Conservation (phyloP, 163 green algal species). For the Prototheca wickerhamii region DNA sequence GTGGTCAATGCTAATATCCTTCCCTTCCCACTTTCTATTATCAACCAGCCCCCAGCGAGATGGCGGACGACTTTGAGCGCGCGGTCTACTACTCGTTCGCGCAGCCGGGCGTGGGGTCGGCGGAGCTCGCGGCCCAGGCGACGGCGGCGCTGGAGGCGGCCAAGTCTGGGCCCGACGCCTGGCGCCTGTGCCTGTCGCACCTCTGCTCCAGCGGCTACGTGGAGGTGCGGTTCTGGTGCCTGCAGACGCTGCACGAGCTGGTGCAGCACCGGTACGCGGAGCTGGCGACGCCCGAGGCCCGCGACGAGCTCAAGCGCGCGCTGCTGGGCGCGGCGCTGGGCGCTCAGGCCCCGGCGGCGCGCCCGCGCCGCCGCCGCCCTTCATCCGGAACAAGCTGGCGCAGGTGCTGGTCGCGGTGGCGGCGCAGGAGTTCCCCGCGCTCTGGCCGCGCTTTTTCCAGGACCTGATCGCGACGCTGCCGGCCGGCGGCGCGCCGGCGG, state of each 20-base stretch:
- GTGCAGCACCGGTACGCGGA: neutral
- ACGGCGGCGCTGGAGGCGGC: slow-evolving; percentile 28
- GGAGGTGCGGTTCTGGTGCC: slow-evolving; percentile 96
- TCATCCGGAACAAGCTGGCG: slow-evolving; percentile 89
- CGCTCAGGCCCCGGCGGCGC: neutral
- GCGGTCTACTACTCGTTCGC: slow-evolving; percentile 81
- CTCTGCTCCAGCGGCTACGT: slow-evolving; percentile 54
- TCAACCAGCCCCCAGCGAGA: neutral
- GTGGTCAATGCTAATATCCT: neutral
- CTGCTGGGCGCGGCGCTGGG: slow-evolving; percentile 31
- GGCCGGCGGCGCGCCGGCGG: neutral
- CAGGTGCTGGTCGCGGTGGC: slow-evolving; percentile 70
- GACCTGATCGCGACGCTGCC: slow-evolving; percentile 63
- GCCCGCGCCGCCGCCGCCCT: slow-evolving; percentile 21
- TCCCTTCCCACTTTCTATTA: neutral
- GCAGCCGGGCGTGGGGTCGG: slow-evolving; percentile 46
- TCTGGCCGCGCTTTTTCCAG: slow-evolving; percentile 87
- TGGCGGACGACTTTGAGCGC: slow-evolving; percentile 78
- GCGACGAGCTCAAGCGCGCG: slow-evolving; percentile 12
- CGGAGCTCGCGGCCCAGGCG: slow-evolving; percentile 38
- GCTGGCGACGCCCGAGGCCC: slow-evolving; percentile 5
- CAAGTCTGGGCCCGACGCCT: slow-evolving; percentile 48
- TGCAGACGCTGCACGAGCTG: slow-evolving; percentile 73
- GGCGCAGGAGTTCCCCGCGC: slow-evolving; percentile 46
- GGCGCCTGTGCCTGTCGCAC: slow-evolving; percentile 67